These are phyloP conservation scores for Sherardia arvensis DNA, from an alignment of 257 asterid genomes.

Conservation along the genomic window DNA sequence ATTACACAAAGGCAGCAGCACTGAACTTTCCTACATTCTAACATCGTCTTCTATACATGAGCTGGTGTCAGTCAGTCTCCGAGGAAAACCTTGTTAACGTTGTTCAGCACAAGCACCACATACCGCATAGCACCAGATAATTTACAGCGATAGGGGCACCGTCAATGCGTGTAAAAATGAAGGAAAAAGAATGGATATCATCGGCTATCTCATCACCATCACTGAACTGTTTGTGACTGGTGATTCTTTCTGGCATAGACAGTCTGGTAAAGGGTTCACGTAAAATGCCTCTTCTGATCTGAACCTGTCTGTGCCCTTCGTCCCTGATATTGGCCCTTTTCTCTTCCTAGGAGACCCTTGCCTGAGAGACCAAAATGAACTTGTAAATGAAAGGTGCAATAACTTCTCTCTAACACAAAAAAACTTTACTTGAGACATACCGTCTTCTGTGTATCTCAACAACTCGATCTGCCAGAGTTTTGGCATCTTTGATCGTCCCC, in stretches of 20 bases:
- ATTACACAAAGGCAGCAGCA: not conserved
- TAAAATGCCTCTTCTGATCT: conserved; percentile 93
- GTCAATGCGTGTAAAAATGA: not conserved
- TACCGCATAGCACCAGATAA: not conserved
- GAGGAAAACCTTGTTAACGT: not conserved
- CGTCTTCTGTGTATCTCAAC: conserved; percentile 62
- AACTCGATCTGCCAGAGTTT: conserved; percentile 49
- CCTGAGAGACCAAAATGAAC: conserved; percentile 29
- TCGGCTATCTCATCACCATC: conserved; percentile 19
- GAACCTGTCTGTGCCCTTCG: conserved; percentile 78
- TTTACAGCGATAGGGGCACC: not conserved
- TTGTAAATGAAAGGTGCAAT: not conserved
- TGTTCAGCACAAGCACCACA: conserved; percentile 11
- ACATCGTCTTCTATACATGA: not conserved
- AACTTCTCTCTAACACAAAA: not conserved
- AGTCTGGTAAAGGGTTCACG: conserved; percentile 86
- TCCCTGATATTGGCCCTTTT: conserved; percentile 81
- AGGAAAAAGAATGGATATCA: not conserved
- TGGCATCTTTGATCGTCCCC: conserved; percentile 70
- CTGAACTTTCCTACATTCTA: not conserved
- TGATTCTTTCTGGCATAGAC: conserved; percentile 57
- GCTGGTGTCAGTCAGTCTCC: conserved; percentile 5
- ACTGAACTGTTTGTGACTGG: conserved; percentile 19
- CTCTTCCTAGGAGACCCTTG: conserved; percentile 97
- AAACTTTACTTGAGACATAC: conserved; percentile 21